phyloP scores from a whole-genome alignment of 1,139 yeast species.

The Lodderomyces orthopsilosis region DNA sequence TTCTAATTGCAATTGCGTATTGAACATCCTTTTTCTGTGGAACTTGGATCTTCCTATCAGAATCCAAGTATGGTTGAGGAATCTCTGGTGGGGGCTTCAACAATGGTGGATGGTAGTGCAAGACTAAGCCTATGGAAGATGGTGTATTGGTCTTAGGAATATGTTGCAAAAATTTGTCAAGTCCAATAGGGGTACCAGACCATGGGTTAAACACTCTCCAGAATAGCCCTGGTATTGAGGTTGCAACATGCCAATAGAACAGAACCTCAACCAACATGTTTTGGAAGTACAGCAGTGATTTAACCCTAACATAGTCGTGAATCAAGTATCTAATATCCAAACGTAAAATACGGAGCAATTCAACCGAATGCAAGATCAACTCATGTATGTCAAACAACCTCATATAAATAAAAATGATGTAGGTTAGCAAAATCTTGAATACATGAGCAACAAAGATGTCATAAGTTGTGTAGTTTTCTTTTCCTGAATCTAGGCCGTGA shows the following conservation, averaged over 20 bases:
- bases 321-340: slow-evolving; percentile 12
- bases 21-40: slow-evolving; percentile 36
- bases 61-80: slow-evolving; percentile 43
- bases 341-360: slow-evolving; percentile 11
- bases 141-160: slow-evolving; percentile 19
- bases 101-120: slow-evolving; percentile 14
- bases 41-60: slow-evolving; percentile 32
- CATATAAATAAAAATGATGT: slow-evolving; percentile 11
- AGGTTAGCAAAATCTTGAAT: slow-evolving; percentile 15
- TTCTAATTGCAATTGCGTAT: slow-evolving; percentile 25
- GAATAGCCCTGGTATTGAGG: slow-evolving; percentile 8
- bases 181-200: slow-evolving; percentile 14
- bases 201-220: slow-evolving; percentile 10
- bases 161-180: slow-evolving; percentile 12
- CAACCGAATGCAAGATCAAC: slow-evolving; percentile 8
- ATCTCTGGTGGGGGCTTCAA: slow-evolving; percentile 33
- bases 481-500: slow-evolving; percentile 12
- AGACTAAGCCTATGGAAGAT: slow-evolving; percentile 18
- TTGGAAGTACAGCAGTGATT: slow-evolving; percentile 5
- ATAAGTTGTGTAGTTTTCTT: slow-evolving; percentile 18
- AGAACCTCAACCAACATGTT: slow-evolving; percentile 3
- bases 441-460: slow-evolving; percentile 21
- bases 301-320: slow-evolving; percentile 3
- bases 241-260: slow-evolving; percentile 8
- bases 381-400: slow-evolving; percentile 5